phyloP scores from a whole-genome alignment of 306 rosid species.

The Quercus berberidifolia region DNA sequence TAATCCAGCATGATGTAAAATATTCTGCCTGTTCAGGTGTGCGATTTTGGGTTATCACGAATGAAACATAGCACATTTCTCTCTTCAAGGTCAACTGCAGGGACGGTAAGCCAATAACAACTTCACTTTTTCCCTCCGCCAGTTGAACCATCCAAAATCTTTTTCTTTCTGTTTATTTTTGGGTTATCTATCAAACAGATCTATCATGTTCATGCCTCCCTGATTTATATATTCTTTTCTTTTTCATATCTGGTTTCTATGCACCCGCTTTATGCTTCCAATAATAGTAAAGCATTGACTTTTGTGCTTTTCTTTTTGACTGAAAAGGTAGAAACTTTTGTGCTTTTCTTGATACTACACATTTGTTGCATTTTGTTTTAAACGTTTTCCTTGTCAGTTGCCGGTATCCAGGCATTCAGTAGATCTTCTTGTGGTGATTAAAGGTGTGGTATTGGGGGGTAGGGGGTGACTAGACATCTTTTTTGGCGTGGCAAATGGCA shows the following conservation, averaged over 20 bases:
- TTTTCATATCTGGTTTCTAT: not conserved
- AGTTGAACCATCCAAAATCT: not conserved
- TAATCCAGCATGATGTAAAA: conserved; percentile 11
- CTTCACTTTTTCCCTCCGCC: not conserved
- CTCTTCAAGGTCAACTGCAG: conserved; percentile 97
- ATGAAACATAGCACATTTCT: conserved; percentile 94
- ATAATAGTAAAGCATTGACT: not conserved
- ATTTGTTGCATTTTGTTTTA: not conserved
- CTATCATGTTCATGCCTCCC: not conserved
- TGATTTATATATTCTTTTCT: not conserved
- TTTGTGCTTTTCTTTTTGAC: not conserved
- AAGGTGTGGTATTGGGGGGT: not conserved
- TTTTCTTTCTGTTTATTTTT: not conserved
- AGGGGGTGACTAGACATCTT: not conserved
- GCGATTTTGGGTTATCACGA: conserved; percentile 93
- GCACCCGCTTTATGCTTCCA: not conserved
- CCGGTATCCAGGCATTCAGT: not conserved
- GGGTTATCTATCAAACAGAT: not conserved
- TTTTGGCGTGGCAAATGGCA: not conserved
- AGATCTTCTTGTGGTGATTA: not conserved
- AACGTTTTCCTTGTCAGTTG: not conserved
- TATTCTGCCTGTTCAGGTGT: conserved; percentile 53
- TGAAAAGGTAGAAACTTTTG: no score
- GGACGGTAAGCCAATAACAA: conserved; percentile 64
- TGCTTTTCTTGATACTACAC: not conserved